Evolutionary conservation across 2,329 filamentous ascomycete genomes (phyloP), one percentile per base, ranked within the genome.

Genomic region (Trichoderma aggressivum): DNA sequence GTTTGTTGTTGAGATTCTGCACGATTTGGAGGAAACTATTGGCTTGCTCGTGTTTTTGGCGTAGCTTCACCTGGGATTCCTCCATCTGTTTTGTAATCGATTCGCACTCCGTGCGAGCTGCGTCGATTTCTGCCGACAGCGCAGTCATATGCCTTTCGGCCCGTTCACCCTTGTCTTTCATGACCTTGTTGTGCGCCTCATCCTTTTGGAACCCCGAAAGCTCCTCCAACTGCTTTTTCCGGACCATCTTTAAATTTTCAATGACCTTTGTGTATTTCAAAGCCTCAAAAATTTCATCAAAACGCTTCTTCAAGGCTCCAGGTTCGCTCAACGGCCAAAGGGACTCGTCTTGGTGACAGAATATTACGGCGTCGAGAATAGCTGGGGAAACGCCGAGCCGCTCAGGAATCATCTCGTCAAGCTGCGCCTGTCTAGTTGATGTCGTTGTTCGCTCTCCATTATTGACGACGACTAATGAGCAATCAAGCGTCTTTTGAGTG

Each of bases 311-410:
- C 64, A 99, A 84, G 0, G 89, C 89, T 0, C 88, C 85, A 0
- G 96, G 94, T 77, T 97, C 93, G 78, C 94, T 97, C 86, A 99
- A 90, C 0, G 96, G 96, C 96, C 96, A 99, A 32, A 98, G 82
- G 30, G 95, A 98, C 75, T 99, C 96, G 79, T 99, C 96, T 79
- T 99, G 96, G 78, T 99, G 96, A 80, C 96, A 99, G 82, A 99
- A 99, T 75, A 99, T 98, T 79, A 99, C 96, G 71, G 92, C 92
- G 75, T 98, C 94, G 30, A 99, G 87, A 70, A 99, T 91, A 14
- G 96, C 94, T 70, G 91, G 90, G 1, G 94, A 96, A 4, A 98
- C 96, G 47, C 96, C 96, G 0, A 99, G 87, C 74, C 93, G 92
- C 75, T 92, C 89, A 0, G 95, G 94, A 79, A 99, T 91, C 75